Evolutionary conservation across 192 early-diverging fungal species (phyloP).

Genomic region (Podila epicladia): DNA sequence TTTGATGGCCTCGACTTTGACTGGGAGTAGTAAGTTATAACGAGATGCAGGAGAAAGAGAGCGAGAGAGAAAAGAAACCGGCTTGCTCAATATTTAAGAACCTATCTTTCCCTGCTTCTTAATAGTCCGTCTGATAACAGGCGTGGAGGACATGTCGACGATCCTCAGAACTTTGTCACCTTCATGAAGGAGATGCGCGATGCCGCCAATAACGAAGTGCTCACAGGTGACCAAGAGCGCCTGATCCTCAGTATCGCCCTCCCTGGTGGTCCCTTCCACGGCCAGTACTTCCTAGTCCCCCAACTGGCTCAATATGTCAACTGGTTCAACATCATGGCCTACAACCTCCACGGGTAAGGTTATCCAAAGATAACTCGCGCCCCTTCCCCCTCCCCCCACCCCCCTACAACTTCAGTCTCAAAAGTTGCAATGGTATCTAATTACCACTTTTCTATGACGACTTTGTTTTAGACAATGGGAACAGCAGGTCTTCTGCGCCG

Average conservation of each 20-base stretch:
- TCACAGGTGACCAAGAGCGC: conserved; percentile 22
- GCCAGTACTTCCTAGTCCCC: conserved; percentile 26
- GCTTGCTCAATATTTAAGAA: neutral
- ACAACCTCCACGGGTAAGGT: conserved; percentile 38
- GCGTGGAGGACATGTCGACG: conserved; percentile 30
- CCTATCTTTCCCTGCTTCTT: too few species aligned
- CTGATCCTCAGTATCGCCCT: conserved; percentile 42
- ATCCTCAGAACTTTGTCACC: conserved; percentile 40
- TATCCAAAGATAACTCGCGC: too few species aligned
- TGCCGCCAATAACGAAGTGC: conserved; percentile 23
- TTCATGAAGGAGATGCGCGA: conserved; percentile 45
- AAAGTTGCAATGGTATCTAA: too few species aligned
- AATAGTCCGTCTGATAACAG: conserved; percentile 18
- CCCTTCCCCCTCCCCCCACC: too few species aligned
- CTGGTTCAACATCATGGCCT: conserved; percentile 53
- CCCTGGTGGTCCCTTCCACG: conserved; percentile 42
- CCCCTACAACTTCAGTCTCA: too few species aligned
- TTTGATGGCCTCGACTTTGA: conserved; percentile 51
- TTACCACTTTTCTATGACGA: too few species aligned
- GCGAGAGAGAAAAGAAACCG: neutral
- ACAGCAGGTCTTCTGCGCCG: conserved; percentile 40
- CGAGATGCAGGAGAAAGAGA: too few species aligned
- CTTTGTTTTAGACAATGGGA: conserved; percentile 24
- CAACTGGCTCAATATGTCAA: conserved; percentile 36
- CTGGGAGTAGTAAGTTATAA: conserved; percentile 36